Base-by-base conservation (phyloP, 306 rosid genomes). In the Prosopis cineraria region DNA sequence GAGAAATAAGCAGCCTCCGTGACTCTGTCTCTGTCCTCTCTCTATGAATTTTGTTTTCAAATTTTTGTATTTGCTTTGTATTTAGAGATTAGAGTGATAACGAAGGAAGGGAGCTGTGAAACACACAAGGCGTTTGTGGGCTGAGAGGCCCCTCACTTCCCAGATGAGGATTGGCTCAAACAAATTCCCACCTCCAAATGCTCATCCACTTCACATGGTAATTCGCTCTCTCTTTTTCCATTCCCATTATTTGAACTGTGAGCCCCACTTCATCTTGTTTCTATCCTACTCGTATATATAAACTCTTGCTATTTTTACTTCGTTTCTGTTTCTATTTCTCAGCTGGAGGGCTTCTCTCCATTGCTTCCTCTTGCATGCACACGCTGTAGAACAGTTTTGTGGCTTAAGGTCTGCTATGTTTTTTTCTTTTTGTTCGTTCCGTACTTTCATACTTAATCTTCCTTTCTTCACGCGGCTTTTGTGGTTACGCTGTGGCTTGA, bases 181-280 rank as follows among this genome's bases (percentile, higher is more conserved):
- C 72, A 40, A 65, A 39, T 40, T 39, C 72, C 52, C 48, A 67
- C 72, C 72, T 67, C 52, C 72, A 67, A 67, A 67, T 10, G 50
- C 72, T 67, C 72, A 91, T 91, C 93, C 96, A 89, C 89, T 86
- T 78, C 48, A 33, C 34, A 73, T 24, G 12, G 73, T 43, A 30
- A 72, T 39, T 76, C 81, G 68, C 72, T 55, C 82, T 79, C 77
- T 24, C 56, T n/a, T 58, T 33, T 10, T 34, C 37, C 41, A 64
- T 78, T 73, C 62, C 30, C 74, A 70, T 79, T 79, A 75, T 82
- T 77, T 39, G 76, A 74, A 66, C 33, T 55, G 31, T 81, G 70
- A 39, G 80, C 81, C 80, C 93, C 88, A 79, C 82, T 86, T 13
- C 22, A 12, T 72, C 85, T 72, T 91, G 89, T 89, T 85, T 50